A percentile compares a stretch with the other conserved stretches of the same genome.
phyloP scores from a whole-genome alignment of 2,329 filamentous ascomycete genomes.

The Geoglossum cookeanum region DNA sequence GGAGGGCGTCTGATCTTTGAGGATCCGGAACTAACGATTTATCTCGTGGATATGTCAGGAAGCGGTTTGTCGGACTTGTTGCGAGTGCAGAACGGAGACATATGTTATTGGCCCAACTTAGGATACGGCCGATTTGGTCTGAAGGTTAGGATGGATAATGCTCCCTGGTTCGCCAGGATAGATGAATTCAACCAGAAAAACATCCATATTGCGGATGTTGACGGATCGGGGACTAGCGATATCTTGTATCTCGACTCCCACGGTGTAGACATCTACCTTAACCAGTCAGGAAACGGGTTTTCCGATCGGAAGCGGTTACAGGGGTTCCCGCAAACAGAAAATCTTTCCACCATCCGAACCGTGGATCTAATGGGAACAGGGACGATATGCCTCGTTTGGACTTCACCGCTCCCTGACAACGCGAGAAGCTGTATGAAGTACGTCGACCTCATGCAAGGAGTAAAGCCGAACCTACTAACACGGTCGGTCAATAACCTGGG shows the following conservation, averaged over 20 bases:
- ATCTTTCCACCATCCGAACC: constrained; percentile 4
- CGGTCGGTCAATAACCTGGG: neutral
- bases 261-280: neutral
- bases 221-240: neutral
- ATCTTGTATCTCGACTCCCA: neutral
- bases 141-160: constrained; percentile 15
- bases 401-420: neutral
- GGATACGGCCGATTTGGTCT: constrained; percentile 19
- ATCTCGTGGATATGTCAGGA: constrained; percentile 8
- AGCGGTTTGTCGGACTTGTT: constrained; percentile 15
- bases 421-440: neutral
- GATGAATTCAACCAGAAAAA: constrained; percentile 9
- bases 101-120: constrained; percentile 20
- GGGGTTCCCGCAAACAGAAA: neutral
- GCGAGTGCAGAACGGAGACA: constrained; percentile 12
- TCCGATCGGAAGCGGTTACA: neutral
- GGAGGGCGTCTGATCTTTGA: neutral
- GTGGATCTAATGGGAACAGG: constrained; percentile 13
- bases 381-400: constrained; percentile 5
- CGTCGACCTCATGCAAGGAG: neutral
- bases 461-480: neutral
- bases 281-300: neutral
- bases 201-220: constrained; percentile 11
- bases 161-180: constrained; percentile 10
- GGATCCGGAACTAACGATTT: neutral